Base-by-base conservation (phyloP, 2,329 filamentous ascomycete species). In the Celoporthe dispersa region DNA sequence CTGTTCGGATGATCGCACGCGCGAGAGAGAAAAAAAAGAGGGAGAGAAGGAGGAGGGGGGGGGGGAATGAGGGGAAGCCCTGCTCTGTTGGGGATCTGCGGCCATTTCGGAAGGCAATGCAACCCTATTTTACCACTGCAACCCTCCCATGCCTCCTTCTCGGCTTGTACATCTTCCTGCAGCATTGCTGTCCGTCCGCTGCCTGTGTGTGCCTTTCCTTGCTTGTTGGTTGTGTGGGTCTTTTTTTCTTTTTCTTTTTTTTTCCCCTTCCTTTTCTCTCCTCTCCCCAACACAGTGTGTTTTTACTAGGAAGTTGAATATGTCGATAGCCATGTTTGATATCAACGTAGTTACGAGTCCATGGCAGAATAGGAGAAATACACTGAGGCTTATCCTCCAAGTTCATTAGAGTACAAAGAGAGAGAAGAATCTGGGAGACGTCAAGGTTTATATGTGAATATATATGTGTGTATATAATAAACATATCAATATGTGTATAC, bases 51-150 rank as follows among this genome's bases (percentile, higher is more conserved):
- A 48, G 7, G n/a, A n/a, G 44, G 11, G 44, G 44, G 53, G 48
- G 22, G 16, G 51, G 16, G 33, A 19, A 33, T 65, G 31, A 65
- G 63, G 62, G 37, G 63, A 64, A 65, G 44, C 4, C 44, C 63
- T 35, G 63, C 11, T 53, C 16, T 28, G 5, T 35, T 25, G 14
- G 6, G 28, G 53, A 19, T 57, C 16, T 57, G 25, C 25, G 14
- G 53, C 44, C 7, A 39, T n/a, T 37, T 19, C 7, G 44, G 31
- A 37, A 25, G 63, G 22, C 41, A 25, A 22, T 65, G 63, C 16
- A 65, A 65, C 63, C 44, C 28, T 55, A n/a, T n/a, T n/a, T n/a
- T n/a, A 51, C 41, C 31, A 53, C 31, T 60, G 57, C 33, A 60
- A 22, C 53, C 51, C 51, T 2, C 25, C 51, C n/a, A 28, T 28